Evolutionary conservation across 1,284 basidiomycete genomes (phyloP).

Genomic region (Athelia sp.): DNA sequence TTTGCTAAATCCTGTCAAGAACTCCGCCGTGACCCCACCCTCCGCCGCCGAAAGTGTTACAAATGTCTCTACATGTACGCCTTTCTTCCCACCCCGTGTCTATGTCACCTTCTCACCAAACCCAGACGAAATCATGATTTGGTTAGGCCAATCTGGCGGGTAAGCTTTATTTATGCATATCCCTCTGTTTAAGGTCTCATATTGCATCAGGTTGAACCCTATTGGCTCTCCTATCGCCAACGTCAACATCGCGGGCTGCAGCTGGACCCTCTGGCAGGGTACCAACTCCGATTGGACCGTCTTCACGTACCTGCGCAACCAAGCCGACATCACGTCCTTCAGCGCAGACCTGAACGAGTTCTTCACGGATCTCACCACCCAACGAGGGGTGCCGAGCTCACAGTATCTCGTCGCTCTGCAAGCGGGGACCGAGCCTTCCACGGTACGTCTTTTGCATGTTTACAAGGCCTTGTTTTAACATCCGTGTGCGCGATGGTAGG

Average conservation of each 20-base stretch:
- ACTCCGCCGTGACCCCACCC: too few species aligned
- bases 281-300: constrained; percentile 13
- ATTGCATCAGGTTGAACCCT: constrained; percentile 5
- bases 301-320: constrained; percentile 9
- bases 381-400: too few species aligned
- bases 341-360: constrained; percentile 11
- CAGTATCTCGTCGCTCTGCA: too few species aligned
- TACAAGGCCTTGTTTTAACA: too few species aligned
- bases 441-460: too few species aligned
- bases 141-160: constrained; percentile 13
- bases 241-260: constrained; percentile 6
- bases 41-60: neutral
- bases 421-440: too few species aligned
- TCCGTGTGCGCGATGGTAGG: too few species aligned
- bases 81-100: constrained; percentile 8
- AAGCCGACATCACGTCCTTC: constrained; percentile 10
- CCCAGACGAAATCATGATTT: neutral
- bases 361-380: constrained; percentile 4
- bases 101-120: neutral
- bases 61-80: constrained; percentile 6
- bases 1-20: too few species aligned
- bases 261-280: constrained; percentile 14
- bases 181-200: too few species aligned
- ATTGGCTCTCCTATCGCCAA: constrained; percentile 11
- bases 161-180: neutral